Evolutionary conservation across 1,284 basidiomycete genomes (phyloP).

Genomic region (Tranzscheliella williamsii): DNA sequence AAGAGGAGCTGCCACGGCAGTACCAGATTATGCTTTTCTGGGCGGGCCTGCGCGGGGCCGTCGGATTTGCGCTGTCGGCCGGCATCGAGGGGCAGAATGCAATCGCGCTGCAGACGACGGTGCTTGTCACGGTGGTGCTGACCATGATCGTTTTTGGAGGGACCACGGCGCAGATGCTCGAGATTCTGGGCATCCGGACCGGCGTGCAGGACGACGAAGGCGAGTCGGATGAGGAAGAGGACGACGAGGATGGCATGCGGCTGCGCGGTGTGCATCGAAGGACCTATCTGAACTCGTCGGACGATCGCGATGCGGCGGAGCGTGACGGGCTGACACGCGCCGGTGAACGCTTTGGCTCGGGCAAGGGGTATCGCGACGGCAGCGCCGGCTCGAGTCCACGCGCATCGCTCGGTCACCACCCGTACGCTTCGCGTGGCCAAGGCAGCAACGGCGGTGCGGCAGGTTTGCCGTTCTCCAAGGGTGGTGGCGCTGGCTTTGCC

Average conservation of each 20-base stretch:
- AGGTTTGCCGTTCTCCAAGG: not conserved
- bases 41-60: conserved; percentile 94
- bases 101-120: conserved; percentile 86
- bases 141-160: conserved; percentile 95
- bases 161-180: conserved; percentile 93
- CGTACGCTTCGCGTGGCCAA: not conserved
- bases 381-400: conserved; percentile 25
- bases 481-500: conserved; percentile 14
- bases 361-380: conserved; percentile 23
- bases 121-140: conserved; percentile 91
- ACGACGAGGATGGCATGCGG: conserved; percentile 26
- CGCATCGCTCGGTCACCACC: conserved; percentile 7
- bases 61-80: conserved; percentile 92
- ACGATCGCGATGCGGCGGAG: conserved; percentile 23
- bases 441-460: not conserved
- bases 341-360: conserved; percentile 4
- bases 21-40: conserved; percentile 77
- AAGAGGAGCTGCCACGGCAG: conserved; percentile 52
- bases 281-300: conserved; percentile 12
- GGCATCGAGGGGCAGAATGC: conserved; percentile 92
- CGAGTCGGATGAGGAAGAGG: conserved; percentile 51
- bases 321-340: conserved; percentile 25
- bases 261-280: conserved; percentile 23
- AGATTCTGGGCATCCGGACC: conserved; percentile 92
- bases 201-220: conserved; percentile 85